A percentile compares a stretch with the other conserved stretches of the same genome.
Evolutionary conservation across 2,329 filamentous ascomycete genomes (phyloP).

Genomic region (Amesomyces nigricolor): DNA sequence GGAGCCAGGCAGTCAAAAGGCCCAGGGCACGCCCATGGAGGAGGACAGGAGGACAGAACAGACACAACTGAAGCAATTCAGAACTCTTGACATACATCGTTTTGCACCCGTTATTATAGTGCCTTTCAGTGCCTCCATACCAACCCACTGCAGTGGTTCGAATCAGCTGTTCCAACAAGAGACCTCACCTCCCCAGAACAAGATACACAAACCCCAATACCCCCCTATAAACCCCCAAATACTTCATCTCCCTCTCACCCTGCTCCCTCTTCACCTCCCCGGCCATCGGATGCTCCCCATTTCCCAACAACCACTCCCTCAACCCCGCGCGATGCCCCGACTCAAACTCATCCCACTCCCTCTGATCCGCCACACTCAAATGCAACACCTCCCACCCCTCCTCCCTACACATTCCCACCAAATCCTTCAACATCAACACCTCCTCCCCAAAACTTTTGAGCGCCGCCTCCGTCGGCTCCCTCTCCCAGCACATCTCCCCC

Average conservation of each 20-base stretch:
- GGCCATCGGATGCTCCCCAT: neutral
- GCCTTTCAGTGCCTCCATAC: too few relatives aligned
- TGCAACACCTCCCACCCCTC: constrained; percentile 5
- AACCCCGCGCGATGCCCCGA: constrained; percentile 1
- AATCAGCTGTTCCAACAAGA: too few relatives aligned
- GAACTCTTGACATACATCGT: too few relatives aligned
- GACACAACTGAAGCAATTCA: too few relatives aligned
- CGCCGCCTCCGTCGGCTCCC: neutral
- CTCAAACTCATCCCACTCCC: constrained; percentile 13
- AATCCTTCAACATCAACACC: neutral
- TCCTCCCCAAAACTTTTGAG: neutral
- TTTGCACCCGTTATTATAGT: too few relatives aligned
- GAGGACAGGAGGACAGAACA: too few relatives aligned
- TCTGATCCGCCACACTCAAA: constrained; percentile 4
- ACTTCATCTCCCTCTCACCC: neutral
- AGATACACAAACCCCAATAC: constrained; percentile 7
- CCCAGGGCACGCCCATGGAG: too few relatives aligned
- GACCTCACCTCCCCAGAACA: neutral
- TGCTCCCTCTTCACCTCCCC: neutral
- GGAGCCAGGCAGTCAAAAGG: too few relatives aligned
- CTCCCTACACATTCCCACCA: constrained; percentile 2
- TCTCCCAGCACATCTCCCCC: constrained; percentile 9
- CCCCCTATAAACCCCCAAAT: neutral
- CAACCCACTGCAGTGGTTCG: too few relatives aligned
- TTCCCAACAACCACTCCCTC: constrained; percentile 4